Evolutionary conservation across 148 eudicot genomes (phyloP).

Genomic region (Cornus florida): DNA sequence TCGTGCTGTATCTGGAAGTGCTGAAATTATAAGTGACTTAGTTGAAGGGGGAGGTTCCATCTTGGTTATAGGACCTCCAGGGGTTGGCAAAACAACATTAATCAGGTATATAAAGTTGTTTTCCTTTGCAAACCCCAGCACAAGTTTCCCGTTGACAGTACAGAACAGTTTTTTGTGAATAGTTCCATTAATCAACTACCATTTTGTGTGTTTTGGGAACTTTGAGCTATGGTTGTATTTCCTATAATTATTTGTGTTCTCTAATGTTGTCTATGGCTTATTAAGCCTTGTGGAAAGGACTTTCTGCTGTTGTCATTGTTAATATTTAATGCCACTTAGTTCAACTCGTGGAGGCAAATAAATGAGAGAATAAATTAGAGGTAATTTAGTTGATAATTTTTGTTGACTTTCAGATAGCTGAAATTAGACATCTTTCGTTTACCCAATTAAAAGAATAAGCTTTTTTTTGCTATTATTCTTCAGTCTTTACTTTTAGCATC

Average conservation of each 20-base stretch:
- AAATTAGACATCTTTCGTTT: not conserved
- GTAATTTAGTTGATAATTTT: not conserved
- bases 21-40: constrained; percentile 86
- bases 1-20: constrained; percentile 96
- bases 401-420: not conserved
- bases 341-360: not conserved
- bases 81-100: constrained; percentile 97
- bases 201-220: not conserved
- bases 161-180: not conserved
- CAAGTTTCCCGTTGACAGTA: not conserved
- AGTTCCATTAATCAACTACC: not conserved
- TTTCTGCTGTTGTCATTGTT: constrained; percentile 1
- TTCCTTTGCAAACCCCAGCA: not conserved
- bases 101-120: constrained; percentile 60
- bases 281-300: not conserved
- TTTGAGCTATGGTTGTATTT: not conserved
- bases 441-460: too few relatives aligned
- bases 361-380: not conserved
- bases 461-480: not conserved
- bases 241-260: not conserved
- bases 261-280: not conserved
- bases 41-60: constrained; percentile 91
- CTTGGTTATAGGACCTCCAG: constrained; percentile 98
- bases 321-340: not conserved
- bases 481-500: not conserved